Base-by-base conservation (phyloP, 1,139 yeast species). In the Ogataea hybrid region DNA sequence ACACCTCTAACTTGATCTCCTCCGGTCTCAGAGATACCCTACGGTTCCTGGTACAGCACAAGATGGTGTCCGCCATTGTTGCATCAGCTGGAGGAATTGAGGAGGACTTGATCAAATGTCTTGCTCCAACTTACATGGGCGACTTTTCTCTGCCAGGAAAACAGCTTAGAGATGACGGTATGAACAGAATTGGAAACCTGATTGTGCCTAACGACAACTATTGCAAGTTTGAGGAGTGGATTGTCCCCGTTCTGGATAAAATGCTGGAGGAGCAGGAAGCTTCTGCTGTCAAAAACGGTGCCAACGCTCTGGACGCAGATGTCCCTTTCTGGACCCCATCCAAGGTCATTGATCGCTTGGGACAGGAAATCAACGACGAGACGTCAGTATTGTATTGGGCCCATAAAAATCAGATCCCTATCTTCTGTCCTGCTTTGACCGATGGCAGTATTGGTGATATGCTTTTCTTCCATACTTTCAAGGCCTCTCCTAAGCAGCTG, bases 371-470 rank as follows among this genome's bases (percentile, higher is more conserved):
- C 63, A 77, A 92, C 62, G 90, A 92, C 63, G 97, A 92, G 63
- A 73, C 83, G 34, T 85, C 96, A 12, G 97, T 92, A 6, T 73
- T 89, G 39, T 92, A 92, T 68, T 94, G 98, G 98, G 96, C 96
- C 29, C 95, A 90, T 69, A 92, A 90, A 69, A 92, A 92, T 70
- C 68, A 89, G 57, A 94, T 92, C 48, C 99, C 99, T 10, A 79
- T 92, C 30, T 92, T 92, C 67, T 92, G 97, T 66, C 99, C 99
- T 18, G 95, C 97, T 5, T 71, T 92, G 48, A 92, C 99, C 4
- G 99, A 92, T 67, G 99, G 99, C 12, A 88, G 97, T 35, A 84
- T 92, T 57, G 99, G 99, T 50, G 99, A 92, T 63, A 92, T 92
- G 99, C 75, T 92, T 46, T 92, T 92, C 64, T 92, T 94, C 84